Evolutionary conservation across 805 yeast species (phyloP).

Genomic region (Scheffersomyces amazonensis): DNA sequence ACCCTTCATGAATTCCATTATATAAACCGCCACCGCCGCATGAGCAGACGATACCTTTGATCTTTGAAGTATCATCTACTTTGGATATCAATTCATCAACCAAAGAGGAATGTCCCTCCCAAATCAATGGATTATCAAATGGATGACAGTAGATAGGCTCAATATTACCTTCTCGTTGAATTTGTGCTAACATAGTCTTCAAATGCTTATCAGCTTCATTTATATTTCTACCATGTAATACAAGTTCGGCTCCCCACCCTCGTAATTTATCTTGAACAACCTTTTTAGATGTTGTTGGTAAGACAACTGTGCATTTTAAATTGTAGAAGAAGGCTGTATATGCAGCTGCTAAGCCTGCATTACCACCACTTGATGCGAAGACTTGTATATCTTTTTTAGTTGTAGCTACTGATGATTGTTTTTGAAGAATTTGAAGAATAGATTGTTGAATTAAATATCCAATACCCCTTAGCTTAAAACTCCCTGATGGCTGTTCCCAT

Average conservation of each 20-base stretch:
- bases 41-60: conserved; percentile 51
- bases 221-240: conserved; percentile 44
- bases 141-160: conserved; percentile 54
- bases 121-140: conserved; percentile 47
- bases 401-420: neutral
- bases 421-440: conserved; percentile 11
- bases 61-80: too few relatives aligned
- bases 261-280: conserved; percentile 45
- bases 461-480: conserved; percentile 54
- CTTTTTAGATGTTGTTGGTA: conserved; percentile 49
- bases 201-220: conserved; percentile 51
- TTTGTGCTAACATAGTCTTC: conserved; percentile 14
- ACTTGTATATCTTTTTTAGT: conserved; percentile 33
- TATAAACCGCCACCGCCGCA: conserved; percentile 60
- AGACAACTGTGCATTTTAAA: conserved; percentile 56
- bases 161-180: conserved; percentile 9
- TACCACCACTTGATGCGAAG: conserved; percentile 55
- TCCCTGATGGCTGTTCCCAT: conserved; percentile 53
- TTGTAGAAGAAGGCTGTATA: conserved; percentile 36
- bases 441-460: conserved; percentile 43
- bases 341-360: conserved; percentile 56
- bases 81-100: conserved; percentile 41
- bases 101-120: conserved; percentile 54
- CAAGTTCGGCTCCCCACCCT: conserved; percentile 49
- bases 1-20: conserved; percentile 49